These are phyloP conservation scores for Ensete ventricosum DNA, from an alignment of 176 grass and related monocot species.

Conservation along the genomic window DNA sequence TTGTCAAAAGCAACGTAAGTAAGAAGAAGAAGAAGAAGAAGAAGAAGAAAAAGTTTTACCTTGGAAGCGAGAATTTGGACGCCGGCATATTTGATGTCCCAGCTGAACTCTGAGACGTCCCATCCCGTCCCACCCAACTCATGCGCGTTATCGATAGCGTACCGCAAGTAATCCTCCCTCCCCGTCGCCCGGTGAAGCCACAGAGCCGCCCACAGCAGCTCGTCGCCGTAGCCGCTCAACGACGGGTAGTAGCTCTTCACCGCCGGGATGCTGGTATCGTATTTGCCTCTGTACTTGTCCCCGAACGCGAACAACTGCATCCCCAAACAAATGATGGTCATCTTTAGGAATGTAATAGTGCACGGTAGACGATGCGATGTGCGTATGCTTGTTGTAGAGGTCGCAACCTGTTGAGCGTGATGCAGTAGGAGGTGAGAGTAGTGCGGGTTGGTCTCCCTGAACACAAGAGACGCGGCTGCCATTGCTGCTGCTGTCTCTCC, in stretches of 20 bases:
- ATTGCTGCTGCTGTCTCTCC: background rate
- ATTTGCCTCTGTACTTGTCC: conserved; percentile 7
- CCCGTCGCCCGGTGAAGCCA: conserved; percentile 8
- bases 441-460: conserved; percentile 4
- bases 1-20: no score
- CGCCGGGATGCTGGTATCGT: conserved; percentile 8
- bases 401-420: conserved; percentile 8
- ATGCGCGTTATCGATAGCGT: background rate
- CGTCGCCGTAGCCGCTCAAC: conserved; percentile 18
- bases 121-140: background rate
- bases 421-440: conserved; percentile 12
- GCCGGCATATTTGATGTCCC: conserved; percentile 11
- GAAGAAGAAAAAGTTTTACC: background rate
- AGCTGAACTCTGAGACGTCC: conserved; percentile 11
- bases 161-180: background rate
- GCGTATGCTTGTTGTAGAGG: background rate
- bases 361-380: no score
- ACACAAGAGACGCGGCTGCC: background rate
- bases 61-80: conserved; percentile 9
- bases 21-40: background rate
- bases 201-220: conserved; percentile 15
- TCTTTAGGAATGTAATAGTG: no score
- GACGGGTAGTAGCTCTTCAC: conserved; percentile 15
- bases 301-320: conserved; percentile 6
- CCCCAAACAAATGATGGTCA: background rate